Conservation (phyloP, 805 yeast genomes). For the Cyberlindnera suaveolens region DNA sequence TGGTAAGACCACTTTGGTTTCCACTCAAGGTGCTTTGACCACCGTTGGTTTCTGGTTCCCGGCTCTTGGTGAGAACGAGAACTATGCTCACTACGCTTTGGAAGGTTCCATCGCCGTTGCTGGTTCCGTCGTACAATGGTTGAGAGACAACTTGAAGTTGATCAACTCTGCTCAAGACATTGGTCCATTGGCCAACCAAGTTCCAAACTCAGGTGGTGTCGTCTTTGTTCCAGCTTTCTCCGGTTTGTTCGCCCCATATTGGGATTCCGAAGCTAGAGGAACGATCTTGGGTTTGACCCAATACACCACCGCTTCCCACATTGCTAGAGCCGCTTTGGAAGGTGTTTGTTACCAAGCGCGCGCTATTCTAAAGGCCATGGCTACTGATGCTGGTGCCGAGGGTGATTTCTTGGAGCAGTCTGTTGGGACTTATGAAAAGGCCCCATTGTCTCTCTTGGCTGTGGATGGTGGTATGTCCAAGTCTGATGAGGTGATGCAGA, state of each 20-base stretch:
- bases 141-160: constrained; percentile 81
- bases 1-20: constrained; percentile 63
- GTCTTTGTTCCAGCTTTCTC: constrained; percentile 93
- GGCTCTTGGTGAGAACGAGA: constrained; percentile 35
- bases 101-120: constrained; percentile 98
- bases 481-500: constrained; percentile 87
- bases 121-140: constrained; percentile 91
- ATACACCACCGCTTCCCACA: constrained; percentile 84
- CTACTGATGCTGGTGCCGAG: constrained; percentile 64
- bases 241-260: constrained; percentile 92
- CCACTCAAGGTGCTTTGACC: constrained; percentile 78
- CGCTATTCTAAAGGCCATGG: constrained; percentile 88
- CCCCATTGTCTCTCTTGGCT: constrained; percentile 50
- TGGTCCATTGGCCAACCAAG: constrained; percentile 84
- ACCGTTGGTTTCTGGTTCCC: constrained; percentile 92
- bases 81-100: constrained; percentile 75
- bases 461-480: constrained; percentile 97
- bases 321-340: constrained; percentile 91
- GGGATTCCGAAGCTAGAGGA: constrained; percentile 92
- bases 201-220: constrained; percentile 80
- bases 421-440: constrained; percentile 34
- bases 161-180: constrained; percentile 79
- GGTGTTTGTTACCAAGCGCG: constrained; percentile 93
- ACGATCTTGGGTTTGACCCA: constrained; percentile 91
- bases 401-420: constrained; percentile 49